Evolutionary conservation across 371 early-diverging fungal species (phyloP), one percentile per base, ranked within the genome.

Genomic region (Mucor racemosus): DNA sequence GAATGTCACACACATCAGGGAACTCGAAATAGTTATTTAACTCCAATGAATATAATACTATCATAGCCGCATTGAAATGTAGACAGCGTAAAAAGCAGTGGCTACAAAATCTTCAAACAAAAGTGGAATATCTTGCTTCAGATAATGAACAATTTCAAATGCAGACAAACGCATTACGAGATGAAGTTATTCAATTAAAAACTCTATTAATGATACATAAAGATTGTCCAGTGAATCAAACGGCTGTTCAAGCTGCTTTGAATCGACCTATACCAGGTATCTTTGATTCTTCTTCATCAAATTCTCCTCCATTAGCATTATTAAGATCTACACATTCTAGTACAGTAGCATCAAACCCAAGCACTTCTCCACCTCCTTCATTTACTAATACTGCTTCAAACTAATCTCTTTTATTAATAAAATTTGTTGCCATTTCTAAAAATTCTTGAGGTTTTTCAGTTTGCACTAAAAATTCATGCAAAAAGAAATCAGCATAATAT

Each of bases 61-160:
- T 17, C 15, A 44, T 53, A 78, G 91, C 91, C 21, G 91, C 91
- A 2, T 82, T 88, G 31, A 90, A 90, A 57, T 91, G 91, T 73
- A 83, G 91, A 36, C 89, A 88, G 67, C 85, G 90, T 64, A 91
- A 91, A 67, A 90, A 90, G 68, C 79, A 84, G 64, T 86, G 86
- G 80, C 69, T 90, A 35, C 76, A 78, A 41, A 76, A 80, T 36
- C 80, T 91, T 46, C 87, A 91, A 64, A 69, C 73, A 9, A 87
- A 83, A 33, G 84, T 88, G 9, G 88, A 88, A 55, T 75, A 65
- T 34, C 72, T 88, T 62, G 60, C 80, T 3, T 35, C 57, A 11
- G 86, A 88, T 38, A 90, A 90, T 66, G 85, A 84, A 62, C 69
- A 71, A 10, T 66, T 86, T 33, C 69, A 76, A 13, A 56, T 66